These are phyloP conservation scores for Rhodofomes roseus DNA, from an alignment of 1,284 basidiomycete species.

Conservation along the genomic window DNA sequence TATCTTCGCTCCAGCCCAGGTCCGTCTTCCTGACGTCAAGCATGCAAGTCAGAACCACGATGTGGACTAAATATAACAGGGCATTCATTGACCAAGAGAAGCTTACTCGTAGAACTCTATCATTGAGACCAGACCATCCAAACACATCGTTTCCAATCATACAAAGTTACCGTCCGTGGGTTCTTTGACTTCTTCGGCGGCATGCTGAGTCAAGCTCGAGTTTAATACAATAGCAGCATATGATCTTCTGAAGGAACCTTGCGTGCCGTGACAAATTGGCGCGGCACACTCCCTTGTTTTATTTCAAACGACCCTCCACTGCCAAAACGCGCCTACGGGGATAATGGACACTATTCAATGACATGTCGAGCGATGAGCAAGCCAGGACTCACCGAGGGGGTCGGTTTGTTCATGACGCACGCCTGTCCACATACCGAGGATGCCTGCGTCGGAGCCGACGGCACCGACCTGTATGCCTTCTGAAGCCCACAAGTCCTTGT, in stretches of 20 bases:
- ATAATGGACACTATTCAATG: not conserved
- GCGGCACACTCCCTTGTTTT: not conserved
- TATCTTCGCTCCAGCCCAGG: no score
- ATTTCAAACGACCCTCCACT: slow-evolving; percentile 20
- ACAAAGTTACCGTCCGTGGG: not conserved
- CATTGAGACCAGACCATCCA: not conserved
- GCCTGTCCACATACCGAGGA: slow-evolving; percentile 61
- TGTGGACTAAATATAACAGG: not conserved
- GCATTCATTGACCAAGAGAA: not conserved
- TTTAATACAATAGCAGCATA: not conserved
- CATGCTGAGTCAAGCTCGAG: not conserved
- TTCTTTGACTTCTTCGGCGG: not conserved
- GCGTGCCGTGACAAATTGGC: no score
- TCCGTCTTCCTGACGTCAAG: not conserved
- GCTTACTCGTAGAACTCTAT: not conserved
- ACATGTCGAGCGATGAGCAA: not conserved
- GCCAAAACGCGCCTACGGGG: slow-evolving; percentile 20
- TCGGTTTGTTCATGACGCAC: slow-evolving; percentile 44
- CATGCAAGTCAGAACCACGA: not conserved
- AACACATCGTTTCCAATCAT: not conserved
- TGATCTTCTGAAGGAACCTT: no score
- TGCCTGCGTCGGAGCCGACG: slow-evolving; percentile 45
- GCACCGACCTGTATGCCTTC: slow-evolving; percentile 56
- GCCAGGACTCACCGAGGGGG: slow-evolving; percentile 40
- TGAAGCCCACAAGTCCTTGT: slow-evolving; percentile 42